phyloP scores from a whole-genome alignment of 306 rosid genomes.

The Dalbergia cochinchinensis region DNA sequence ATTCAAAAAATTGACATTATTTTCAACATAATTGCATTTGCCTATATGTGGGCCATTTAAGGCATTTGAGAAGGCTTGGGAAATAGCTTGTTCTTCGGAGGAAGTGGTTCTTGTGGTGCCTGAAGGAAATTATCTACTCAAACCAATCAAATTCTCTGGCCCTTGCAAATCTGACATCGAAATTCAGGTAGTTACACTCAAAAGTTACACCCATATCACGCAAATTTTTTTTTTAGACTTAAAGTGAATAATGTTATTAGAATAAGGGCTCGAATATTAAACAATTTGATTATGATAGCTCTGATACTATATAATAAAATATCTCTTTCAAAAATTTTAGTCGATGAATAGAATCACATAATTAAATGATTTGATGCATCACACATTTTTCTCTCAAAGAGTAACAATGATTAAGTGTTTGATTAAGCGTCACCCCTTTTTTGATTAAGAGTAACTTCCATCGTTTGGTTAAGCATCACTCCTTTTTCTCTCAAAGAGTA shows the following conservation, averaged over 20 bases:
- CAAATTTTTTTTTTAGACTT: no score
- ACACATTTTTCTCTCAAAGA: neutral
- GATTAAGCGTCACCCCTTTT: neutral
- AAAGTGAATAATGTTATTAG: no score
- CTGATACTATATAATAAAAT: no score
- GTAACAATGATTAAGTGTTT: neutral
- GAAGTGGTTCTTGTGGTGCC: conserved; percentile 54
- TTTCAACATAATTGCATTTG: neutral
- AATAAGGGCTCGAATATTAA: no score
- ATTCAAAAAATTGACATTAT: conserved; percentile 2
- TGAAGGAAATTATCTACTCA: conserved; percentile 61
- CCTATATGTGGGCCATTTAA: conserved; percentile 21
- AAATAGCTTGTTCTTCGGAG: conserved; percentile 58
- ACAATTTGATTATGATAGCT: no score
- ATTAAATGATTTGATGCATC: no score
- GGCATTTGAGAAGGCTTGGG: conserved; percentile 84
- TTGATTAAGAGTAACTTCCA: neutral
- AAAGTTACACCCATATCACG: neutral
- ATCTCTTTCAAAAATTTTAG: no score
- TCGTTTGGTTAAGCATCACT: no score
- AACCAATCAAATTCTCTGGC: conserved; percentile 71
- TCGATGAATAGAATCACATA: no score
- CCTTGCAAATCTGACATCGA: conserved; percentile 72
- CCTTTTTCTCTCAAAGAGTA: neutral
- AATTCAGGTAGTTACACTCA: conserved; percentile 55